Percentiles rank a stretch among this genome's conserved stretches.
These are phyloP conservation scores for Astraeus odoratus DNA, from an alignment of 768 basidiomycete genomes.

Conservation along the genomic window DNA sequence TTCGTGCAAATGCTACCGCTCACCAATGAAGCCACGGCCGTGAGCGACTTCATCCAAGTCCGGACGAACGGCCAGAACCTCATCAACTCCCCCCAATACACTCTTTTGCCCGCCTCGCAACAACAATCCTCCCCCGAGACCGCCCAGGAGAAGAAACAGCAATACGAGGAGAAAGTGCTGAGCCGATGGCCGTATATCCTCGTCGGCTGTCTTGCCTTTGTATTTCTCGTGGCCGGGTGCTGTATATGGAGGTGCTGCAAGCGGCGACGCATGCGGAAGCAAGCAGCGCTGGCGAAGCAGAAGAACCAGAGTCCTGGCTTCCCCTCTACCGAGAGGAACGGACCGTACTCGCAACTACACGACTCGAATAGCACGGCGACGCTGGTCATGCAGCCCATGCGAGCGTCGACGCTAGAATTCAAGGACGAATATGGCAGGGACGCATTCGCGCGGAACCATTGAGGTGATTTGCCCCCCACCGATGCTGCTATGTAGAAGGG, in stretches of 20 bases:
- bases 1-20: constrained; percentile 65
- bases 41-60: constrained; percentile 57
- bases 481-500: too few species aligned
- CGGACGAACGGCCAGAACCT: constrained; percentile 57
- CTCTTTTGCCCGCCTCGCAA: constrained; percentile 54
- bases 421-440: constrained; percentile 13
- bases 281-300: constrained; percentile 16
- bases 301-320: constrained; percentile 2
- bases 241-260: constrained; percentile 57
- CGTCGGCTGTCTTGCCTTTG: constrained; percentile 47
- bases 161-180: constrained; percentile 54
- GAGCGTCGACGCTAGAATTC: constrained; percentile 13
- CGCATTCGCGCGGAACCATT: constrained; percentile 9
- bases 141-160: constrained; percentile 59
- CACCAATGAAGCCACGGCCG: constrained; percentile 45
- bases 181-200: constrained; percentile 74
- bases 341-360: constrained; percentile 19
- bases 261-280: constrained; percentile 22
- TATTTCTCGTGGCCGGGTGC: constrained; percentile 38
- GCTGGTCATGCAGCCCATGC: constrained; percentile 25
- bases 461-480: not conserved
- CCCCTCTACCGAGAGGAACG: not conserved
- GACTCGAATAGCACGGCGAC: constrained; percentile 24
- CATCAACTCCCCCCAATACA: constrained; percentile 45
- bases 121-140: constrained; percentile 58